Evolutionary conservation across 805 yeast genomes (phyloP), one percentile per base, ranked within the genome.

Genomic region (Yarrowia alimentaria): DNA sequence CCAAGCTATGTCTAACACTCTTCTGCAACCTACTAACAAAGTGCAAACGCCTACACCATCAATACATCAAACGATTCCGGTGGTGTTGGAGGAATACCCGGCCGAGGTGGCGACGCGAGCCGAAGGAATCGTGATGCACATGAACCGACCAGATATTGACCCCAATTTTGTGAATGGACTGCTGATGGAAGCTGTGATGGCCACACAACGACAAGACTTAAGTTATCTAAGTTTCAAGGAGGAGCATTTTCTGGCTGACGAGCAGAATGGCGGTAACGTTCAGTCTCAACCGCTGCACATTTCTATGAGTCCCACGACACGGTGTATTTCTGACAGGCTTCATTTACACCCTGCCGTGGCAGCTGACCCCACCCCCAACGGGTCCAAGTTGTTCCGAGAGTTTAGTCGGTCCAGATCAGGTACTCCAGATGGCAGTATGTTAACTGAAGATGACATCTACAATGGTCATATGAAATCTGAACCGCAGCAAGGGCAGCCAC

Each of bases 71-170:
- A 40, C 47, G 4, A 40, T 40, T 6, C 47, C 47, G 1, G 47
- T 40, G 25, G 47, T 40, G 24, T 25, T 40, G 25, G 47, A 40
- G 14, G 47, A 40, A 29, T 40, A 26, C 11, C 47, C 47, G 10
- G 33, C 13, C 9, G 47, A 40, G 18, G 33, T 28, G 24, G 31
- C 47, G 3, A 28, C 26, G 9, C n/a, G 33, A 2, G 47, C 47
- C 7, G 33, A 40, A 14, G 5, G 25, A 2, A 40, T 40, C 2
- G 47, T 33, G 8, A 24, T 25, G 1, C 24, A 32, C 5, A 16
- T 40, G 25, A 40, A 40, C 19, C 47, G 30, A 21, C 47, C 47
- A 1, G 47, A 29, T 3, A 18, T 24, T 2, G 19, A 40, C 9
- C 26, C 24, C 16, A 33, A 26, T 11, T 20, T 19, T 6, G n/a